phyloP scores from a whole-genome alignment of 1,284 basidiomycete species.

The Tilletia indica region DNA sequence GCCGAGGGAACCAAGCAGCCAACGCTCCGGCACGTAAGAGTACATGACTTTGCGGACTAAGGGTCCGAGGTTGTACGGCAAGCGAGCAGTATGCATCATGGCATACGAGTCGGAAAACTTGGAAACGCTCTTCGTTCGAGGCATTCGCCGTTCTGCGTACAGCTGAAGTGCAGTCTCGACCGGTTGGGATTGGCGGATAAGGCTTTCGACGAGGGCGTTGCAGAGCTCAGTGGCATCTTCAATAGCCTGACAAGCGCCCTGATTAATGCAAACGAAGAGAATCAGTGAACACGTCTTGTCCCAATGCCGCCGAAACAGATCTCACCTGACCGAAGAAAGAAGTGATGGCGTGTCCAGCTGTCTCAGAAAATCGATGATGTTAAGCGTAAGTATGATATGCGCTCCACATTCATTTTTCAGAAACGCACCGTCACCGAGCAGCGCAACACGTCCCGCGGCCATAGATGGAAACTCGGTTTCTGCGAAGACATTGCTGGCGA shows the following conservation, averaged over 20 bases:
- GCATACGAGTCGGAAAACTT: conserved; percentile 5
- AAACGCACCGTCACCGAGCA: too few relatives aligned
- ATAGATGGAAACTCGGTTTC: too few relatives aligned
- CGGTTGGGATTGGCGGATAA: not conserved
- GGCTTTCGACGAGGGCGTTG: conserved; percentile 1
- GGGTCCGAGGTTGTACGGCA: not conserved
- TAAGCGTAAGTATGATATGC: too few relatives aligned
- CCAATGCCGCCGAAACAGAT: too few relatives aligned
- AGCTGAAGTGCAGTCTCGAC: not conserved
- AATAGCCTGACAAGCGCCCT: not conserved
- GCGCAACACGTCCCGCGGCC: too few relatives aligned
- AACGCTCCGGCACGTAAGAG: not conserved
- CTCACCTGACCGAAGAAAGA: too few relatives aligned
- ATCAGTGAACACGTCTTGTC: too few relatives aligned
- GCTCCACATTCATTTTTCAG: too few relatives aligned
- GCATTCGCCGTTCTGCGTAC: conserved; percentile 1
- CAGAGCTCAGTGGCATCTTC: conserved; percentile 1
- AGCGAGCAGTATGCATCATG: not conserved
- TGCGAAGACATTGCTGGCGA: too few relatives aligned
- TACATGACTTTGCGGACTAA: conserved; percentile 2
- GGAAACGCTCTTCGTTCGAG: not conserved
- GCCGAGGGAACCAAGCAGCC: not conserved
- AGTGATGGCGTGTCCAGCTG: too few relatives aligned
- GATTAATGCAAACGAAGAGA: too few relatives aligned
- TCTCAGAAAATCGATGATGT: too few relatives aligned